A percentile compares a stretch with the other conserved stretches of the same genome.
These are phyloP conservation scores for Onygenales sp. DNA, from an alignment of 2,329 filamentous ascomycete genomes.

Conservation along the genomic window DNA sequence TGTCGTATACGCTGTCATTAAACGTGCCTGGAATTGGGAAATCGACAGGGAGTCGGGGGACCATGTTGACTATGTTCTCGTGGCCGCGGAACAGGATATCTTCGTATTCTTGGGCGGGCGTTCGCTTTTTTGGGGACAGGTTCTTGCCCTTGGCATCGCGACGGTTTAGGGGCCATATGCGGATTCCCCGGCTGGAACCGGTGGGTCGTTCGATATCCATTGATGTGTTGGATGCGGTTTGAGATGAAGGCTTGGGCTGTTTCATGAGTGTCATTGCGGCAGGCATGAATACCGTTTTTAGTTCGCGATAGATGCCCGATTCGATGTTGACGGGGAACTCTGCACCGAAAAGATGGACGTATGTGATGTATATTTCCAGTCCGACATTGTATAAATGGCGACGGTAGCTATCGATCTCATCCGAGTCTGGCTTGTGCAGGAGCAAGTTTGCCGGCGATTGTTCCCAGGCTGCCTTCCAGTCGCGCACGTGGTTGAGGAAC, in stretches of 20 bases:
- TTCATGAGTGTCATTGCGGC: constrained; percentile 1
- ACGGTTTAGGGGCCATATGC: no score
- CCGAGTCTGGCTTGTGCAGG: constrained; percentile 8
- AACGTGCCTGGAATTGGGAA: constrained; percentile 27
- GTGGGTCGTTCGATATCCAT: neutral
- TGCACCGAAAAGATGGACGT: constrained; percentile 47
- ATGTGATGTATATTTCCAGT: constrained; percentile 47
- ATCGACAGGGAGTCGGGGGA: constrained; percentile 10
- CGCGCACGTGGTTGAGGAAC: constrained; percentile 48
- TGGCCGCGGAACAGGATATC: constrained; percentile 5
- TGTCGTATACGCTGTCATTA: constrained; percentile 43
- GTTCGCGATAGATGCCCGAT: constrained; percentile 40
- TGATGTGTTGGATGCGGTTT: neutral
- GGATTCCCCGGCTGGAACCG: neutral
- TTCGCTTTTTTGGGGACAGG: neutral
- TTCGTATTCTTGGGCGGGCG: constrained; percentile 3
- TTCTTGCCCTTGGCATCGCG: neutral
- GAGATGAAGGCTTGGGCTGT: neutral
- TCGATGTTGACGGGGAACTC: constrained; percentile 57
- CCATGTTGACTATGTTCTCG: constrained; percentile 9
- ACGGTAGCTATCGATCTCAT: constrained; percentile 21
- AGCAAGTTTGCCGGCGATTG: constrained; percentile 3
- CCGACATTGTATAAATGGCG: constrained; percentile 46
- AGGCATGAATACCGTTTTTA: constrained; percentile 42
- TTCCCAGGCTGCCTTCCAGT: constrained; percentile 40